phyloP scores from a whole-genome alignment of 2,329 filamentous ascomycete species.

The Hymenoscyphus repandus region DNA sequence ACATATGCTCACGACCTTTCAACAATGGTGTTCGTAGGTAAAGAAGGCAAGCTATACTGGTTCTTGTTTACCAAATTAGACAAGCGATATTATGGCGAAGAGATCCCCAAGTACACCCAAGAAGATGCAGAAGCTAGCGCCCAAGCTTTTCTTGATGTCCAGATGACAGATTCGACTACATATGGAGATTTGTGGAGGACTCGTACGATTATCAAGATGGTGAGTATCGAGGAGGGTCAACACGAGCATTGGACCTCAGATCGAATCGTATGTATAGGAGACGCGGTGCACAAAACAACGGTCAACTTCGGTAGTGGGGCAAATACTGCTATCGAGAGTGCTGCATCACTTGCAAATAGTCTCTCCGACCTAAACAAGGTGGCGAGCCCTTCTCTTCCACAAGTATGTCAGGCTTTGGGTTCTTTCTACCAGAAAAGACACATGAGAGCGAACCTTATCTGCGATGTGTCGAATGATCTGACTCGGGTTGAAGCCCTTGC shows the following conservation, averaged over 20 bases:
- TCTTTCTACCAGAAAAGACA: slow-evolving; percentile 19
- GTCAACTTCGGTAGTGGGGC: slow-evolving; percentile 32
- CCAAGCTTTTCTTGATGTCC: slow-evolving; percentile 10
- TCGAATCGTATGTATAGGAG: slow-evolving; percentile 17
- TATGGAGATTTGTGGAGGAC: slow-evolving; percentile 10
- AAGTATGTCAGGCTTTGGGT: slow-evolving; percentile 1
- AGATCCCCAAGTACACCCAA: background rate
- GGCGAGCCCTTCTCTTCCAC: background rate
- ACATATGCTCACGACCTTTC: background rate
- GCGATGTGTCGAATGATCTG: slow-evolving; percentile 19
- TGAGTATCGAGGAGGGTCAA: slow-evolving; percentile 12
- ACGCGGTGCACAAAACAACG: slow-evolving; percentile 20
- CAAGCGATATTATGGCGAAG: background rate
- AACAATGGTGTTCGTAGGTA: background rate
- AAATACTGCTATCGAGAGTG: slow-evolving; percentile 36
- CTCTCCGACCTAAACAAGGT: slow-evolving; percentile 12
- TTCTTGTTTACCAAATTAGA: slow-evolving; percentile 2
- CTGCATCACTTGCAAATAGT: slow-evolving; percentile 31
- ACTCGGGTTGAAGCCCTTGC: slow-evolving; percentile 21
- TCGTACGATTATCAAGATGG: slow-evolving; percentile 6
- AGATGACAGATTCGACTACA: slow-evolving; percentile 8
- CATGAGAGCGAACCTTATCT: slow-evolving; percentile 16
- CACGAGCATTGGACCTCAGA: slow-evolving; percentile 15
- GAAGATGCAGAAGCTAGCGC: slow-evolving; percentile 8
- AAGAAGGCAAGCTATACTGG: slow-evolving; percentile 2